These are phyloP conservation scores for Kurtzmaniella quercitrusa DNA, from an alignment of 1,139 yeast genomes.

Conservation along the genomic window DNA sequence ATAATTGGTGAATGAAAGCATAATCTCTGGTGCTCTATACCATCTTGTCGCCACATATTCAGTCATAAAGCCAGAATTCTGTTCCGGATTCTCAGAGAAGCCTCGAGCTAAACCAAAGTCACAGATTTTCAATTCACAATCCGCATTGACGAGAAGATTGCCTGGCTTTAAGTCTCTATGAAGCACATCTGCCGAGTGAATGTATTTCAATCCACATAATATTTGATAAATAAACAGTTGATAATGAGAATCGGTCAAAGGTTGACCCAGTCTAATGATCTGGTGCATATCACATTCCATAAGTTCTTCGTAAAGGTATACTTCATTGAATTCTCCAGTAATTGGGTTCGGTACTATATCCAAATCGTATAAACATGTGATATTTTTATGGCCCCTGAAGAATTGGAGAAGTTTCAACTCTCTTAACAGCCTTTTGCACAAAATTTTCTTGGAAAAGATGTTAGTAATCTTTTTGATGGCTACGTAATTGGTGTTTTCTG, in stretches of 20 bases:
- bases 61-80: conserved; percentile 86
- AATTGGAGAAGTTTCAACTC: conserved; percentile 85
- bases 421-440: conserved; percentile 85
- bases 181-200: conserved; percentile 89
- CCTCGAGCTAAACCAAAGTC: conserved; percentile 97
- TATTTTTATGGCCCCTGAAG: conserved; percentile 89
- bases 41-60: conserved; percentile 98
- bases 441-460: conserved; percentile 80
- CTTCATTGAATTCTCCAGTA: conserved; percentile 76
- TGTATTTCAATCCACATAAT: conserved; percentile 82
- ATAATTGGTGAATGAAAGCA: conserved; percentile 88
- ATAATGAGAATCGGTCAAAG: conserved; percentile 90
- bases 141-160: conserved; percentile 87
- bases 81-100: conserved; percentile 78
- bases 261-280: conserved; percentile 89
- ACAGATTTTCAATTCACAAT: conserved; percentile 92
- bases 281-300: conserved; percentile 99
- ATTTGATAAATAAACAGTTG: conserved; percentile 92
- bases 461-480: conserved; percentile 95
- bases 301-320: conserved; percentile 86
- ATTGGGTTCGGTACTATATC: conserved; percentile 79
- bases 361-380: conserved; percentile 88
- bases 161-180: conserved; percentile 96
- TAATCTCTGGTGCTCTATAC: conserved; percentile 98
- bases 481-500: conserved; percentile 44